Base-by-base conservation (phyloP, 805 yeast genomes). In the Geotrichum ghanense region DNA sequence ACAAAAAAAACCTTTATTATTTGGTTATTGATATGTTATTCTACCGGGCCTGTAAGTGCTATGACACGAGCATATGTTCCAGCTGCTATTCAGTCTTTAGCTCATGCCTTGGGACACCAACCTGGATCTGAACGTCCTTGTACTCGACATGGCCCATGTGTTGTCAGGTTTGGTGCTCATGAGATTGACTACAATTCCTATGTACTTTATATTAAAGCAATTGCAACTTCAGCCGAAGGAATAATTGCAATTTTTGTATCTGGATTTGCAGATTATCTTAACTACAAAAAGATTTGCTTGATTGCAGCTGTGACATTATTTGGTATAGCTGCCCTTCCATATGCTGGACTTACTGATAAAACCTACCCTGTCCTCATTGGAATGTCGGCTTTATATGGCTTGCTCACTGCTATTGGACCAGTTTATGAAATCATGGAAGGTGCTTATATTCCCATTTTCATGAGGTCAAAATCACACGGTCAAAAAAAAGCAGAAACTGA, bases 331-430 rank as follows among this genome's bases (percentile, higher is more conserved):
- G 37, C 37, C 5, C 37, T 31, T 31, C 37, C 37, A 6, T 31
- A n/a, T 31, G 37, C 37, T 6, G 37, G 37, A 5, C 17, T 31
- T 16, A 31, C 37, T 6, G 37, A 9, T 5, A 31, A 31, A 31
- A 31, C 37, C 12, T 31, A 31, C 17, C 37, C 37, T 4, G 37
- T 31, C 5, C 17, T 31, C 7, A 31, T 31, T 16, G 37, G 37
- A n/a, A 31, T 31, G 37, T 31, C 37, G 6, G 37, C 37, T n/a
- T n/a, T 31, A 31, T 31, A 31, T n/a, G 37, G 37, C 17, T n/a
- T 31, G 7, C 12, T 31, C 19, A 31, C 37, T 6, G 37, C 37
- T 12, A 31, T 31, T 12, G 12, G 19, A 6, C 10, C 37, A 16
- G 17, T 31, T 31, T 31, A 31, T n/a, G 37, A 31, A 12, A 31